Conservation (phyloP, 139 green algal genomes). For the Yamagishiella unicocca region DNA sequence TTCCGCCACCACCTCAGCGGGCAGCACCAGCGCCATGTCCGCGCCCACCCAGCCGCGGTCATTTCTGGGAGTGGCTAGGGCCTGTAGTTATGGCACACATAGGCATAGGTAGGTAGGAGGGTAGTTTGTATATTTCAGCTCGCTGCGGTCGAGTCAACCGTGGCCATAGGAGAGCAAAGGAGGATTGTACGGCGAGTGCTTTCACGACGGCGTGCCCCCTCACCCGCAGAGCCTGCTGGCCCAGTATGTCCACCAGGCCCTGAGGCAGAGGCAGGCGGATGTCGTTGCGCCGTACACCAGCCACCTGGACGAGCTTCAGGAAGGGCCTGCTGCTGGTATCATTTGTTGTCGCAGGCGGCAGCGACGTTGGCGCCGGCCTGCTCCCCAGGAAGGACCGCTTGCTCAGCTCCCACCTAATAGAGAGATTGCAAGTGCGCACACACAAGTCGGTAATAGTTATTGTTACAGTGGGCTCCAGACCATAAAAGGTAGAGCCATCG, state of each 20-base stretch:
- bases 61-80: not conserved
- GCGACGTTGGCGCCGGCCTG: not conserved
- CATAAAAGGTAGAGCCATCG: no score
- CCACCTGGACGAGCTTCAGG: not conserved
- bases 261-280: slow-evolving; percentile 12
- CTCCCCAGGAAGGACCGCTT: slow-evolving; percentile 14
- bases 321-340: not conserved
- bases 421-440: no score
- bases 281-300: slow-evolving; percentile 9
- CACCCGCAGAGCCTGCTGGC: not conserved
- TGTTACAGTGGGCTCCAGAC: no score
- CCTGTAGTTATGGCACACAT: no score
- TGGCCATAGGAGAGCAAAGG: no score
- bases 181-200: no score
- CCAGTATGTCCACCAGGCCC: not conserved
- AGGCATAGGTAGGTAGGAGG: no score
- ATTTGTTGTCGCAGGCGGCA: not conserved
- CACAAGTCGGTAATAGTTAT: no score
- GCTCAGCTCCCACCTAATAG: slow-evolving; percentile 15
- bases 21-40: slow-evolving; percentile 13
- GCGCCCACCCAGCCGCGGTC: slow-evolving; percentile 11
- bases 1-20: not conserved
- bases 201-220: no score
- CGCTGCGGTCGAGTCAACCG: no score
- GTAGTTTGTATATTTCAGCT: no score